These are phyloP conservation scores for Neurospora sp. DNA, from an alignment of 2,329 filamentous ascomycete genomes.

Conservation along the genomic window DNA sequence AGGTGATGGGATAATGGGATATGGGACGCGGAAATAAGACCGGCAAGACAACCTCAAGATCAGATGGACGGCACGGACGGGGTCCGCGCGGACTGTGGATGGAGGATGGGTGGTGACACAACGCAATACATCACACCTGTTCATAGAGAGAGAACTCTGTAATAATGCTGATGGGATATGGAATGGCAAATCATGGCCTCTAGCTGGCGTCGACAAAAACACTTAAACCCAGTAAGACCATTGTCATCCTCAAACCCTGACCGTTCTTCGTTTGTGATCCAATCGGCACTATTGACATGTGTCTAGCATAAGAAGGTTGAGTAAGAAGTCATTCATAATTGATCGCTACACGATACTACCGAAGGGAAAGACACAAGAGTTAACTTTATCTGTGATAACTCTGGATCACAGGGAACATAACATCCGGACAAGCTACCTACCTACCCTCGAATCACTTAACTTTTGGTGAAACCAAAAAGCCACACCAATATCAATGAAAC, in stretches of 20 bases:
- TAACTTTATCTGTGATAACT: not conserved
- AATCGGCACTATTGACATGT: too few relatives aligned
- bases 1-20: too few relatives aligned
- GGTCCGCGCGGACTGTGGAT: not conserved
- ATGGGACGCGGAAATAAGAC: too few relatives aligned
- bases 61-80: not conserved
- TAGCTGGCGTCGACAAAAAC: too few relatives aligned
- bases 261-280: too few relatives aligned
- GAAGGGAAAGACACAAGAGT: too few relatives aligned
- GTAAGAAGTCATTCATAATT: too few relatives aligned
- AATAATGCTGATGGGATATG: not conserved
- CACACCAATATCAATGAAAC: not conserved
- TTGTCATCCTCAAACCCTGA: too few relatives aligned
- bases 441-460: not conserved
- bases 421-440: not conserved
- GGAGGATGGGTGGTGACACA: not conserved
- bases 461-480: not conserved
- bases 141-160: not conserved
- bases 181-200: not conserved
- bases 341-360: too few relatives aligned
- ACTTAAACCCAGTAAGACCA: too few relatives aligned
- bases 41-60: not conserved
- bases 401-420: not conserved
- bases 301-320: too few relatives aligned
- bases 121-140: not conserved